Evolutionary conservation across 2,329 filamentous ascomycete genomes (phyloP).

Genomic region (Tetracladium maxilliforme): DNA sequence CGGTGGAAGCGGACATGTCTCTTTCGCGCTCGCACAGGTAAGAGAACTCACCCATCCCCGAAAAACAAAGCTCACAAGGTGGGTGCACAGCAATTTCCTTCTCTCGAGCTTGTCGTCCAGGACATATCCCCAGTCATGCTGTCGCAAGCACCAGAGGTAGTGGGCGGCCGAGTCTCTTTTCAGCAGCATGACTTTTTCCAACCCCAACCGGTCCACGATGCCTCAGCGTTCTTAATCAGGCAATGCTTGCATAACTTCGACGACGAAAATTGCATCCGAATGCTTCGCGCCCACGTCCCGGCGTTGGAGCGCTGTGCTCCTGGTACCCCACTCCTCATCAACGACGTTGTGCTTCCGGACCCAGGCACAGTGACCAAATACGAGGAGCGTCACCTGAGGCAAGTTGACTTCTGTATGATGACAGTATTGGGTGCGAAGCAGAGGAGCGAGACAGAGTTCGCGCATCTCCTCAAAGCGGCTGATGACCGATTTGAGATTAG

Average conservation of each 20-base stretch:
- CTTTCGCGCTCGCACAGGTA: conserved; percentile 10
- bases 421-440: conserved; percentile 11
- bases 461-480: conserved; percentile 9
- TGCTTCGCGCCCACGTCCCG: conserved; percentile 17
- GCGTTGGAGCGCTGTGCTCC: conserved; percentile 13
- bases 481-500: conserved; percentile 8
- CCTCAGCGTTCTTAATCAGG: conserved; percentile 19
- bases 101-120: conserved; percentile 3
- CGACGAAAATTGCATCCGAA: conserved; percentile 18
- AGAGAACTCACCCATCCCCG: conserved; percentile 2
- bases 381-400: conserved; percentile 11
- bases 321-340: conserved; percentile 15
- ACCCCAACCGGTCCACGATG: conserved; percentile 14
- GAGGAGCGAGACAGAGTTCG: conserved; percentile 7
- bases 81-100: conserved; percentile 2
- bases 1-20: conserved; percentile 12
- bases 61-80: not conserved
- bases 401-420: conserved; percentile 16
- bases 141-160: conserved; percentile 3
- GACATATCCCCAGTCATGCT: conserved; percentile 3
- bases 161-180: conserved; percentile 11
- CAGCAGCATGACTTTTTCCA: conserved; percentile 19
- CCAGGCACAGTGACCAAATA: conserved; percentile 7
- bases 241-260: conserved; percentile 23
- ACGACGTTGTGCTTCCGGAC: conserved; percentile 16